A percentile compares a stretch with the other conserved stretches of the same genome.
Conservation (phyloP, 768 basidiomycete species). For the Lactarius pseudohatsudake region DNA sequence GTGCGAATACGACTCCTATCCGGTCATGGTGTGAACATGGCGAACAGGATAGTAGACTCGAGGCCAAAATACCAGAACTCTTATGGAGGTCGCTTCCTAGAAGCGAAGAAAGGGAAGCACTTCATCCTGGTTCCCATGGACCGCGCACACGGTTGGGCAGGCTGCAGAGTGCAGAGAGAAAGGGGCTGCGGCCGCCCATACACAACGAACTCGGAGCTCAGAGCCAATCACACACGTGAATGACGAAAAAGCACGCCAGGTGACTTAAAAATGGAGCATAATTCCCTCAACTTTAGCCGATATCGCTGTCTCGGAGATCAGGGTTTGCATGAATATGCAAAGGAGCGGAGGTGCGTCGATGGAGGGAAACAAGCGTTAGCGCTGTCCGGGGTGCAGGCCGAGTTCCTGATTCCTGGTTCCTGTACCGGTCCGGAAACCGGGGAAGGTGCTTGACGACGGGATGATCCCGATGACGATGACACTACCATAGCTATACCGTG, state of each 20-base stretch:
- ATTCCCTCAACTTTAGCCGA: neutral
- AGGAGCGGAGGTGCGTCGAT: neutral
- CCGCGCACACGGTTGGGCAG: neutral
- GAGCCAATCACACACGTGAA: neutral
- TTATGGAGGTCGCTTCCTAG: neutral
- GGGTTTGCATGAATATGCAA: neutral
- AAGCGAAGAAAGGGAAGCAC: neutral
- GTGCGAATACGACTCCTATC: neutral
- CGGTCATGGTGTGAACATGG: neutral
- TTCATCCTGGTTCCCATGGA: neutral
- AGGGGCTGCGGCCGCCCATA: neutral
- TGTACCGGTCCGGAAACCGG: constrained; percentile 9
- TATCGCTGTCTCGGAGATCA: neutral
- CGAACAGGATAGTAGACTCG: neutral
- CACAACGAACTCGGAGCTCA: neutral
- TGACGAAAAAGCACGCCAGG: neutral
- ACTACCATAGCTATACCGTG: neutral
- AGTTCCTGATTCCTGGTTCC: neutral
- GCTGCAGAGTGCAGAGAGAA: neutral
- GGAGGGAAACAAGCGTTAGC: neutral
- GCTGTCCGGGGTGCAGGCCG: constrained; percentile 6
- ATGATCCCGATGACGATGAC: no score
- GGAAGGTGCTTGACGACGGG: constrained; percentile 17
- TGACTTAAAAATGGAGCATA: neutral
- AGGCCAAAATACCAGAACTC: neutral